These are phyloP conservation scores for Monosporozyma servazzii DNA, from an alignment of 805 yeast species.

Conservation along the genomic window DNA sequence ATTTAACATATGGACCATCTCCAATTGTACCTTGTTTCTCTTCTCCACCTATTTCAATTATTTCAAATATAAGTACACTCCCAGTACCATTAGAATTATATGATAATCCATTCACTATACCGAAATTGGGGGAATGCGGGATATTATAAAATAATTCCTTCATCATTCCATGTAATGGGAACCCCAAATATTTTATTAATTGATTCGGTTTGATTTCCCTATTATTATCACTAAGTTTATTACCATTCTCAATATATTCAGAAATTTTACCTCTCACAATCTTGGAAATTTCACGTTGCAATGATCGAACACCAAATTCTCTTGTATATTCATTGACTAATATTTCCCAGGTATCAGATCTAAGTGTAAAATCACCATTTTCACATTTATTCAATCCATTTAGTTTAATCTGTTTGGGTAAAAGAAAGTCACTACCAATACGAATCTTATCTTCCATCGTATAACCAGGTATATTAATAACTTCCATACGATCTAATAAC, in stretches of 20 bases:
- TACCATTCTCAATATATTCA: constrained; percentile 55
- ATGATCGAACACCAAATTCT: constrained; percentile 90
- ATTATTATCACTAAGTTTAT: constrained; percentile 25
- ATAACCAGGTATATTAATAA: constrained; percentile 88
- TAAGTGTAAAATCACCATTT: constrained; percentile 47
- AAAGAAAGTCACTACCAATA: constrained; percentile 78
- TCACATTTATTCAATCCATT: constrained; percentile 72
- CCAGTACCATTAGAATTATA: constrained; percentile 85
- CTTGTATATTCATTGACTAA: constrained; percentile 81
- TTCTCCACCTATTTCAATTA: constrained; percentile 48
- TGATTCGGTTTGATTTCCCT: constrained; percentile 40
- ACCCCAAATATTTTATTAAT: constrained; percentile 60
- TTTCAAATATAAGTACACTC: constrained; percentile 68
- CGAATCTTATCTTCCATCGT: constrained; percentile 87
- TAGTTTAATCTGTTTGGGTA: constrained; percentile 73
- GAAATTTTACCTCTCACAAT: constrained; percentile 85
- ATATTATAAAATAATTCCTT: constrained; percentile 39
- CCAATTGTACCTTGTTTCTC: constrained; percentile 12
- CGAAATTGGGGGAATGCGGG: constrained; percentile 43
- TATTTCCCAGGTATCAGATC: constrained; percentile 53
- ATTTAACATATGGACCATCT: constrained; percentile 42
- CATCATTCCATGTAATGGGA: constrained; percentile 40
- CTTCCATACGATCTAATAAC: constrained; percentile 92
- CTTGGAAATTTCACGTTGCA: constrained; percentile 79
- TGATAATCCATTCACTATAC: constrained; percentile 81